Percentiles rank a stretch among this genome's conserved stretches.
phyloP scores from a whole-genome alignment of 768 basidiomycete species.

The Lactarius deliciosus region DNA sequence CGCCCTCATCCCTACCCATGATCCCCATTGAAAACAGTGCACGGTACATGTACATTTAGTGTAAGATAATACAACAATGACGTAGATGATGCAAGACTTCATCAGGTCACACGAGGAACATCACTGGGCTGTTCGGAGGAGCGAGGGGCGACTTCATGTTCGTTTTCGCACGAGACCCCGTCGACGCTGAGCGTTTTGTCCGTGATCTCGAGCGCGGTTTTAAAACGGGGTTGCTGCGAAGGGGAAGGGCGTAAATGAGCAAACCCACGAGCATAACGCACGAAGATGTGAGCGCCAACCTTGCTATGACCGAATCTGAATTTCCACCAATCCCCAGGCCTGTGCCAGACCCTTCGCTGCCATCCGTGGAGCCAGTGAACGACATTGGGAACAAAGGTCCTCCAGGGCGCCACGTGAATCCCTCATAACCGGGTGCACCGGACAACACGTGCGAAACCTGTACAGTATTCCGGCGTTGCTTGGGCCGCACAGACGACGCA shows the following conservation, averaged over 20 bases:
- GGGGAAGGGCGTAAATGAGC: conserved; percentile 13
- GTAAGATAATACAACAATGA: background rate
- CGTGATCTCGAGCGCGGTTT: conserved; percentile 25
- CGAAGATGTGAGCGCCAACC: conserved; percentile 14
- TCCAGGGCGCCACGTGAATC: conserved; percentile 30
- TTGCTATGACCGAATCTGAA: conserved; percentile 17
- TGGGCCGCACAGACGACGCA: conserved; percentile 25
- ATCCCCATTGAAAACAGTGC: background rate
- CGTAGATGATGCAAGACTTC: conserved; percentile 1
- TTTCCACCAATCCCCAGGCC: conserved; percentile 20
- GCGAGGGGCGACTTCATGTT: conserved; percentile 15
- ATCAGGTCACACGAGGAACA: conserved; percentile 12
- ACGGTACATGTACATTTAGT: background rate
- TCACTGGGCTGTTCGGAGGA: conserved; percentile 26
- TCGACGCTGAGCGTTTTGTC: conserved; percentile 15
- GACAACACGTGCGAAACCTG: conserved; percentile 30
- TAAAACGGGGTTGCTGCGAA: conserved; percentile 23
- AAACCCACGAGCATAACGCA: conserved; percentile 22
- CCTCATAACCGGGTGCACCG: conserved; percentile 30
- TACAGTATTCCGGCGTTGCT: conserved; percentile 22
- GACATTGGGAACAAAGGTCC: conserved; percentile 30
- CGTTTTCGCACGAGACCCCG: conserved; percentile 21
- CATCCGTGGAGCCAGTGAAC: conserved; percentile 21
- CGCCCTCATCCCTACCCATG: background rate
- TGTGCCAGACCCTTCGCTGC: conserved; percentile 15